Conservation (phyloP, 495 filamentous ascomycete species). For the Tuber magnatum region DNA sequence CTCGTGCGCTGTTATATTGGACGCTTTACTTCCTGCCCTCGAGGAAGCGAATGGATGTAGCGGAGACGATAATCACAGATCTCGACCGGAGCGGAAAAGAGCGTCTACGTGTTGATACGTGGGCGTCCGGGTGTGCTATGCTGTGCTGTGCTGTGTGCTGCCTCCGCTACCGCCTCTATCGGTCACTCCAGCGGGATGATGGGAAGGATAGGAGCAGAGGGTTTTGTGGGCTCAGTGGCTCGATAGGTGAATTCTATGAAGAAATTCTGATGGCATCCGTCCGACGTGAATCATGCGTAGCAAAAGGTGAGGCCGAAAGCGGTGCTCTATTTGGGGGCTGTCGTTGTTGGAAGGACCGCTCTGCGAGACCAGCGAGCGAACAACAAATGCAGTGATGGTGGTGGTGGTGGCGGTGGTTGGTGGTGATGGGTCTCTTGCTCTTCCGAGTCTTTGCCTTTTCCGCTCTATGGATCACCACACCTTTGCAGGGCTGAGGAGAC, state of each 20-base stretch:
- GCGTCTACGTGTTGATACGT: conserved; percentile 3
- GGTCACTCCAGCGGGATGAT: not conserved
- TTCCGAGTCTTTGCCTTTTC: not conserved
- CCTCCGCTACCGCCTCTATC: not conserved
- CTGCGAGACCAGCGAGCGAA: not conserved
- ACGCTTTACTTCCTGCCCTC: not conserved
- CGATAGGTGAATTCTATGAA: not conserved
- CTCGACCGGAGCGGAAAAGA: not conserved
- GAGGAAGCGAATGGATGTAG: not conserved
- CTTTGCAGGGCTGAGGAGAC: not conserved
- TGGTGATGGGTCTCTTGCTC: not conserved
- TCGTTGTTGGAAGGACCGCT: not conserved
- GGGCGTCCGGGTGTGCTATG: not conserved
- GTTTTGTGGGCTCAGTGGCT: not conserved
- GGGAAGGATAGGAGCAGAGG: not conserved
- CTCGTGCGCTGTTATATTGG: not conserved
- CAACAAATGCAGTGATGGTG: not conserved
- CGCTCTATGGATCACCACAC: conserved; percentile 3
- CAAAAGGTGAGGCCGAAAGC: not conserved
- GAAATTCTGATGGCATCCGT: not conserved
- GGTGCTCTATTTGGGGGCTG: not conserved
- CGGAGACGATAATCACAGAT: not conserved
- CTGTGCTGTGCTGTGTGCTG: conserved; percentile 1
- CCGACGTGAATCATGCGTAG: not conserved
- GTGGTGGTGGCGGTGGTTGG: not conserved